Evolutionary conservation across 192 early-diverging fungal species (phyloP).

Genomic region (Podila epigama): DNA sequence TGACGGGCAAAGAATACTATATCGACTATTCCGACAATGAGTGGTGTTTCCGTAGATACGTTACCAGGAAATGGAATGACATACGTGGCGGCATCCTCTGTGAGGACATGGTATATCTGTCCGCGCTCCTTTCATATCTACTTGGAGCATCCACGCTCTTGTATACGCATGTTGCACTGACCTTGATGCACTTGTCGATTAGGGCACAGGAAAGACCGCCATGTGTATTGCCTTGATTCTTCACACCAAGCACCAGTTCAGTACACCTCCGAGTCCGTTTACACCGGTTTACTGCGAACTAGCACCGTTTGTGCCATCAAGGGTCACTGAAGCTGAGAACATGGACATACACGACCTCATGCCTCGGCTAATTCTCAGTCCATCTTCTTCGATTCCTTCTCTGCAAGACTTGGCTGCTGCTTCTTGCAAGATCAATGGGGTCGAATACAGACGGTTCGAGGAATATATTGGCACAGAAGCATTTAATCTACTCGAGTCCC

Average conservation of each 20-base stretch:
- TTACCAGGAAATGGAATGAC: slow-evolving; percentile 44
- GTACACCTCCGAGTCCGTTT: slow-evolving; percentile 52
- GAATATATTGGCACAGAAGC: slow-evolving; percentile 51
- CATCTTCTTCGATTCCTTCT: slow-evolving; percentile 6
- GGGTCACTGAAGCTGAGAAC: neutral
- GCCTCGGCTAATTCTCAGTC: neutral
- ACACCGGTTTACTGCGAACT: slow-evolving; percentile 47
- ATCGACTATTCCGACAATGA: slow-evolving; percentile 12
- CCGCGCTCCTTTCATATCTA: neutral
- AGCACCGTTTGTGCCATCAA: slow-evolving; percentile 31
- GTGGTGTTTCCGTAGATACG: slow-evolving; percentile 15
- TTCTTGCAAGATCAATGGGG: slow-evolving; percentile 52
- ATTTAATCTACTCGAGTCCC: slow-evolving; percentile 41
- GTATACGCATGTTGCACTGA: too few species aligned
- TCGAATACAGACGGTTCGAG: slow-evolving; percentile 49
- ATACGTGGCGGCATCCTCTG: slow-evolving; percentile 77
- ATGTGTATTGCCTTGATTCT: slow-evolving; percentile 73
- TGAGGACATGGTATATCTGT: slow-evolving; percentile 75
- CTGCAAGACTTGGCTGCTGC: slow-evolving; percentile 56
- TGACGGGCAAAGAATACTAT: slow-evolving; percentile 46
- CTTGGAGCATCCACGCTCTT: neutral
- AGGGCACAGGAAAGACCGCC: slow-evolving; percentile 85
- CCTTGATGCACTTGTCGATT: neutral
- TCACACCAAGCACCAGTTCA: slow-evolving; percentile 66
- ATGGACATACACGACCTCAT: neutral